These are phyloP conservation scores for Solanum dulcamara DNA, from an alignment of 257 asterid species.

Conservation along the genomic window DNA sequence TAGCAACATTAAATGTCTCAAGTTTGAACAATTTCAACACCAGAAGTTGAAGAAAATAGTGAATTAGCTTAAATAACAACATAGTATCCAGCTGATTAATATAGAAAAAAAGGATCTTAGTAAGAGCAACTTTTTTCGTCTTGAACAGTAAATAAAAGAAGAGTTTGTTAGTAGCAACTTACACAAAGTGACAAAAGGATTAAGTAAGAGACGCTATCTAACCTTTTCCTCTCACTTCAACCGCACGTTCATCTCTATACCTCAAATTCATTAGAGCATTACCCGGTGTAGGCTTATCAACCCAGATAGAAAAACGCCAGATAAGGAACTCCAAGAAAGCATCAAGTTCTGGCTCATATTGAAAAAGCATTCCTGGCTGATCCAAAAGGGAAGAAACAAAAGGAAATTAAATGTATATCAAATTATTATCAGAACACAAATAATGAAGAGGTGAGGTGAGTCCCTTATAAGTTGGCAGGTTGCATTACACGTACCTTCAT, in stretches of 20 bases:
- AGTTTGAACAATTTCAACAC: not conserved
- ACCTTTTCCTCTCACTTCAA: slow-evolving; percentile 72
- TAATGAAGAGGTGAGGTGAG: not conserved
- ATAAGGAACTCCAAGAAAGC: slow-evolving; percentile 85
- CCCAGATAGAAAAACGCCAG: slow-evolving; percentile 89
- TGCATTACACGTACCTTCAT: slow-evolving; percentile 55
- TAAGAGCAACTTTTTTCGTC: not conserved
- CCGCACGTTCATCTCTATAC: slow-evolving; percentile 80
- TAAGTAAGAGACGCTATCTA: not conserved
- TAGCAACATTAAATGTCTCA: not conserved
- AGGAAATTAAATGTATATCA: slow-evolving; percentile 29
- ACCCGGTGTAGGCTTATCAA: slow-evolving; percentile 90
- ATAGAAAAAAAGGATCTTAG: not conserved
- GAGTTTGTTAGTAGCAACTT: not conserved
- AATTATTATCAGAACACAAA: not conserved
- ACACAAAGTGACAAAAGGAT: not conserved
- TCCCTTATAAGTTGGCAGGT: not conserved
- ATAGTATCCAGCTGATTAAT: not conserved
- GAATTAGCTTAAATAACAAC: not conserved
- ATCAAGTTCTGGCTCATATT: slow-evolving; percentile 82
- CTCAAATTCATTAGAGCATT: slow-evolving; percentile 63
- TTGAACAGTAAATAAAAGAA: not conserved
- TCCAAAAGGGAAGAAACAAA: slow-evolving; percentile 34
- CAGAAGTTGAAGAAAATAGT: not conserved
- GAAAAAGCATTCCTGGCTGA: slow-evolving; percentile 96